Conservation (phyloP, 2,329 filamentous ascomycete genomes). For the Diaporthe velutina region DNA sequence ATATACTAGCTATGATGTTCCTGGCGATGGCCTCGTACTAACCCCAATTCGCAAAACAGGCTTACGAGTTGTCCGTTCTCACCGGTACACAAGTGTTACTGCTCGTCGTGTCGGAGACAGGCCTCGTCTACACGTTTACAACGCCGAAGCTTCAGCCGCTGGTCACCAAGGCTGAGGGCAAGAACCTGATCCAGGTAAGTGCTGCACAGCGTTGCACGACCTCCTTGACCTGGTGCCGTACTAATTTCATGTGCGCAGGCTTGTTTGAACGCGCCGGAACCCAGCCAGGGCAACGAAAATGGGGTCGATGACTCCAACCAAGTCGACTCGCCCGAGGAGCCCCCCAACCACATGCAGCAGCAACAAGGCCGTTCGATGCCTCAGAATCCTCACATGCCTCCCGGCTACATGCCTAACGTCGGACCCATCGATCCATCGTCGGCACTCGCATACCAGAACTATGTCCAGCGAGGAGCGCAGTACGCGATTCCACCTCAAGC, state of each 20-base stretch:
- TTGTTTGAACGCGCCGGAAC: constrained; percentile 96
- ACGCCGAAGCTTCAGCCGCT: constrained; percentile 98
- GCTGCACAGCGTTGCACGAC: constrained; percentile 33
- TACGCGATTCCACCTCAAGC: constrained; percentile 84
- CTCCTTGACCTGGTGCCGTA: constrained; percentile 16
- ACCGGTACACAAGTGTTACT: constrained; percentile 98
- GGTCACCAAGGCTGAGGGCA: constrained; percentile 98
- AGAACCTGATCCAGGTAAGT: constrained; percentile 97
- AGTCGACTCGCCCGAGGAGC: constrained; percentile 93
- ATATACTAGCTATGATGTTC: not conserved
- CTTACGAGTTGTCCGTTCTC: constrained; percentile 96
- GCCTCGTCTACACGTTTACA: constrained; percentile 97
- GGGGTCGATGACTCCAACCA: constrained; percentile 81
- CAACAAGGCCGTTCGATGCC: constrained; percentile 74
- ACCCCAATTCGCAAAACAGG: constrained; percentile 59
- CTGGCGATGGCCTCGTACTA: constrained; percentile 21
- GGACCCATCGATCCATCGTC: constrained; percentile 78
- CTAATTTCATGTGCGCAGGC: constrained; percentile 71
- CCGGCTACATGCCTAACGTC: constrained; percentile 73
- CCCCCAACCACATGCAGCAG: constrained; percentile 79
- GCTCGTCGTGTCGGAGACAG: constrained; percentile 96
- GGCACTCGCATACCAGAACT: constrained; percentile 86
- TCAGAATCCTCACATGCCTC: constrained; percentile 72
- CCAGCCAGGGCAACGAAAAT: constrained; percentile 83
- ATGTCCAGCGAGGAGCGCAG: constrained; percentile 80